Evolutionary conservation across 768 basidiomycete species (phyloP), one percentile per base, ranked within the genome.

Genomic region (Boletus edulis): DNA sequence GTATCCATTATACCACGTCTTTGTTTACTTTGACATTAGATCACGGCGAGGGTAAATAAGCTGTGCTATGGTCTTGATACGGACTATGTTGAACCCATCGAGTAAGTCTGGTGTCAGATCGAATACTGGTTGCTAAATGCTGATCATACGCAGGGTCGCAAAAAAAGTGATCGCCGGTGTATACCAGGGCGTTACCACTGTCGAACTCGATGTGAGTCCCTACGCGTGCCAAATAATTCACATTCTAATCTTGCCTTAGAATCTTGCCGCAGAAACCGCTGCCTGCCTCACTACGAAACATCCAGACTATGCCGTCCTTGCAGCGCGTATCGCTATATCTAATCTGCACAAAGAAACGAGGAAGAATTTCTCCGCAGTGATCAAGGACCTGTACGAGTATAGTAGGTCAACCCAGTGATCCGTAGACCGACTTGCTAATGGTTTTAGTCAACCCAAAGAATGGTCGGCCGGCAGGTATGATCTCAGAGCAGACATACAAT

Each of bases 341-440:
- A 99, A 98, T 69, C 76, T 98, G 12, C 97, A 99, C 82, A 98
- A 99, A 67, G 96, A 99, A 76, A 98, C 97, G 17, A 98, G 94
- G 78, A 98, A 98, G 79, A 91, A 76, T 62, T 98, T 99, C 70
- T 94, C 93, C 2, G 82, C 86, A 56, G 96, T 99, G 59, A 81
- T 99, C 66, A 84, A 84, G 55, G 95, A 98, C 68, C 76, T 99
- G 37, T 92, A 98, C 70, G 76, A 82, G 44, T 98, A 95, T 76
- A 77, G 94, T 94, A 60, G 24, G 83, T 68, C 11, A n/a, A 32
- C 48, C 20, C 13, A 34, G 41, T 47, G 13, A 39, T 45, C 15
- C 10, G 17, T 40, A 27, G 29, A 34, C 24, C 17, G 9, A 50
- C 17, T 49, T 10, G 42, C 22, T 43, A 3, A 51, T 15, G 1